Evolutionary conservation across 2,329 filamentous ascomycete genomes (phyloP).

Genomic region (Neocatenulostroma microsporum): DNA sequence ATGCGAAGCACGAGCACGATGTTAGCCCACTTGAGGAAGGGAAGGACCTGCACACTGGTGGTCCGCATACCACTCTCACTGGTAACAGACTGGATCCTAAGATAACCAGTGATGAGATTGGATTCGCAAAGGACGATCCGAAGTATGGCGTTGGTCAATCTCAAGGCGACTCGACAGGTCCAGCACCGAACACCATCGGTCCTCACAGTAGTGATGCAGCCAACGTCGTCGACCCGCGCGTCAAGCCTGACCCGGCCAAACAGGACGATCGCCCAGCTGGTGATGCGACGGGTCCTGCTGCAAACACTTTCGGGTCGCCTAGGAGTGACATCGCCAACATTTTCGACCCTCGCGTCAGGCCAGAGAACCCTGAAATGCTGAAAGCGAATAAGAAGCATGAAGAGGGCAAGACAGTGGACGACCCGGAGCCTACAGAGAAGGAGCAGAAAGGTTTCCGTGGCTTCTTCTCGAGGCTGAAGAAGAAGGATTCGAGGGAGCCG

Average conservation of each 20-base stretch:
- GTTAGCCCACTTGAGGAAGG: too few species aligned
- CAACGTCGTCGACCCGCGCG: constrained; percentile 6
- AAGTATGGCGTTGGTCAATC: too few species aligned
- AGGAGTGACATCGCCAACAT: constrained; percentile 16
- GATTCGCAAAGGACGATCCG: too few species aligned
- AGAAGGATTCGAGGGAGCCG: constrained; percentile 13
- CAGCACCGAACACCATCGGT: background rate
- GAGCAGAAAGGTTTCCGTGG: constrained; percentile 23
- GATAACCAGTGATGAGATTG: too few species aligned
- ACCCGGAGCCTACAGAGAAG: constrained; percentile 8
- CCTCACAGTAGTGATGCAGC: constrained; percentile 4
- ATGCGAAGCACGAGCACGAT: background rate
- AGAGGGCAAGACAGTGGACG: background rate
- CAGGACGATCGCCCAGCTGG: constrained; percentile 2
- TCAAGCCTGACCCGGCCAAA: constrained; percentile 3
- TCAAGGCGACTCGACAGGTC: constrained; percentile 11
- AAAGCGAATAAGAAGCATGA: constrained; percentile 14
- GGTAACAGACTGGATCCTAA: constrained; percentile 1
- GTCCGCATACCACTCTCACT: background rate
- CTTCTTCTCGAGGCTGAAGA: constrained; percentile 23
- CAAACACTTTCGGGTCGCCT: constrained; percentile 18
- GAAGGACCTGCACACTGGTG: too few species aligned
- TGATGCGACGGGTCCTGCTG: constrained; percentile 13
- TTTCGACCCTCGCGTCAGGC: constrained; percentile 18
- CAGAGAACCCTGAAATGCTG: constrained; percentile 20